Evolutionary conservation across 768 basidiomycete genomes (phyloP), one percentile per base, ranked within the genome.

Genomic region (Mycena kentingensis): DNA sequence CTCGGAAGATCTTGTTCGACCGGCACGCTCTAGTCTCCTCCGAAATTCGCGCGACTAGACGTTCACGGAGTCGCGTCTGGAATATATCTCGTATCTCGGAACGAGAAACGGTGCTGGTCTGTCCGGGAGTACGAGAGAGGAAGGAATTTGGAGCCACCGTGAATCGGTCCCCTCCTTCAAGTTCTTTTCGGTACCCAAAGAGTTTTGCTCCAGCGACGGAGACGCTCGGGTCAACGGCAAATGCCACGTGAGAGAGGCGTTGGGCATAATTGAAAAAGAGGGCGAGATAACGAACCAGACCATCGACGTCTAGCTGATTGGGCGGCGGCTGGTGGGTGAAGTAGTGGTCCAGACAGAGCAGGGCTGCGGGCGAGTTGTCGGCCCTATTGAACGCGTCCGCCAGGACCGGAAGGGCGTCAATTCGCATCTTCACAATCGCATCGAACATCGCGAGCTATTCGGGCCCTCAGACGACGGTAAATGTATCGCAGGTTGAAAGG

Each of bases 271-370:
- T 21, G 4, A 61, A 55, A 54, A 79, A 81, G 4, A 60, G 49
- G 4, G 57, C 34, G 2, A 81, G 64, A n/a, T 64, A 60, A 1
- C 52, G 24, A 8, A 66, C 58, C 4, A 77, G 55, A n/a, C 66
- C 64, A 11, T 50, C 31, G 2, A 68, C 61, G 0, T 52, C 60
- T 19, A 65, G 51, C 4, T 61, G 58, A 3, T 43, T 46, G 6
- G 69, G 67, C 4, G n/a, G n/a, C n/a, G n/a, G n/a, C n/a, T 66
- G 57, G 10, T 50, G 48, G 10, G 56, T 47, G 55, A 77, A 80
- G 36, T 66, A 60, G 49, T 75, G 71, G 53, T 81, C 75, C 11
- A 80, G 58, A 46, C 77, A 77, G 4, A 81, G 65, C 0, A 79
- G 55, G 11, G 75, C 73, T 0, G 75, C 70, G 7, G 70, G 54